Conservation (phyloP, 208 protist genomes). For the Phytomonas sp. region DNA sequence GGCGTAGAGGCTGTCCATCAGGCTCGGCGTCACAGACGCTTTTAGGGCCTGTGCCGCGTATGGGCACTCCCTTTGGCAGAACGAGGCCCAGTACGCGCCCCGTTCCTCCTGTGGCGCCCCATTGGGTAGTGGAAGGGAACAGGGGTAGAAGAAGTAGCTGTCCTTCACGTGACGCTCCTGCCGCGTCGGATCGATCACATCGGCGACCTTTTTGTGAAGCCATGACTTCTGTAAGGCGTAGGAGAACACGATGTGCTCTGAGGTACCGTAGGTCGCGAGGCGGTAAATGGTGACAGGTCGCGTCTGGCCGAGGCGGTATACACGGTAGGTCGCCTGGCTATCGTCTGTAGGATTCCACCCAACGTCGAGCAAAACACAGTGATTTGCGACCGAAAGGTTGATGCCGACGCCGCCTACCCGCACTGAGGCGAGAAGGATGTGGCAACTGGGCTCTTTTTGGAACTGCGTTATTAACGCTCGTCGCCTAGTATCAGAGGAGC, state of each 20-base stretch:
- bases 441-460: slow-evolving; percentile 19
- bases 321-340: slow-evolving; percentile 89
- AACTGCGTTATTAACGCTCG: slow-evolving; percentile 57
- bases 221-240: slow-evolving; percentile 81
- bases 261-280: slow-evolving; percentile 84
- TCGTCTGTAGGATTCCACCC: slow-evolving; percentile 89
- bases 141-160: slow-evolving; percentile 75
- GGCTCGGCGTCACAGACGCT: slow-evolving; percentile 2
- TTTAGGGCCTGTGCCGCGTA: slow-evolving; percentile 21
- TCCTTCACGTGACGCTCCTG: slow-evolving; percentile 63
- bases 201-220: slow-evolving; percentile 80
- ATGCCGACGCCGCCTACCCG: slow-evolving; percentile 90
- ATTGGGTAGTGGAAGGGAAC: slow-evolving; percentile 29
- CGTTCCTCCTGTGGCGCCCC: slow-evolving; percentile 6
- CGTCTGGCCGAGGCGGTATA: slow-evolving; percentile 92
- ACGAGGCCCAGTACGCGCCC: slow-evolving; percentile 6
- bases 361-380: slow-evolving; percentile 93
- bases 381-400: slow-evolving; percentile 87
- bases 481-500: slow-evolving; percentile 27
- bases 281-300: slow-evolving; percentile 89
- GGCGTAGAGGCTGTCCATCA: slow-evolving; percentile 26
- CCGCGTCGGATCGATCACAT: slow-evolving; percentile 62
- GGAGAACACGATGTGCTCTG: slow-evolving; percentile 90
- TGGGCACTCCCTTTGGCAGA: slow-evolving; percentile 30
- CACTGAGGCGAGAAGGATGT: slow-evolving; percentile 89